Evolutionary conservation across 129 eudicot genomes (phyloP), one percentile per base, ranked within the genome.

Genomic region (Deinandra increscens): DNA sequence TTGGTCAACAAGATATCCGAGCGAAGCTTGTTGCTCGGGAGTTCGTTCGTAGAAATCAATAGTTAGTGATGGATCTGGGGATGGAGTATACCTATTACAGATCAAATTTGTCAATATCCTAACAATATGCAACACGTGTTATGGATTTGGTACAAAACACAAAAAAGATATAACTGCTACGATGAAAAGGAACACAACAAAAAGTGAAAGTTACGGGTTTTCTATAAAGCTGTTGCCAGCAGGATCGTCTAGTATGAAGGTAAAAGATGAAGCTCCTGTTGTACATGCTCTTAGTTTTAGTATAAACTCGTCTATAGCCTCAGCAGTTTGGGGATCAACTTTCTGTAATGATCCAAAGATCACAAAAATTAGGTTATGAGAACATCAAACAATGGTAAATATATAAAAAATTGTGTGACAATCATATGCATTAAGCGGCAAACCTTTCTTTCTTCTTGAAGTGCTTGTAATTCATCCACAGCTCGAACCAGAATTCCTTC

Each of bases 371-470:
- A 61, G 69, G 62, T 51, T 38, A 45, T 6, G 53, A 33, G 34
- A 45, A 37, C 38, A 14, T 49, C 55, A 12, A 75, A 18, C 18
- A 69, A 39, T 48, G 34, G 12, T 15, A 51, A 41, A 2, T 12
- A 45, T 56, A 37, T 38, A 19, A 8, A 51, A 18, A 51, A 18
- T 12, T 64, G 0, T 4, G 7, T n/a, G n/a, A 17, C 4, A 9
- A 33, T 17, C 49, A 69, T 37, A 61, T 51, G 50, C 39, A 50
- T 42, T 11, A 72, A 77, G 17, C 39, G 43, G 17, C 59, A 9
- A 20, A 92, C 98, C 96, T 82, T 86, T 56, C 98, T 81, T 79
- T 86, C 96, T 39, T 92, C 98, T 78, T 92, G 98, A 81, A 92
- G 96, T 15, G 95, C 88, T 78, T 66, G 86, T 67, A 92, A 76